Base-by-base conservation (phyloP, 2,329 filamentous ascomycete species). In the Hymenoscyphus scutula region DNA sequence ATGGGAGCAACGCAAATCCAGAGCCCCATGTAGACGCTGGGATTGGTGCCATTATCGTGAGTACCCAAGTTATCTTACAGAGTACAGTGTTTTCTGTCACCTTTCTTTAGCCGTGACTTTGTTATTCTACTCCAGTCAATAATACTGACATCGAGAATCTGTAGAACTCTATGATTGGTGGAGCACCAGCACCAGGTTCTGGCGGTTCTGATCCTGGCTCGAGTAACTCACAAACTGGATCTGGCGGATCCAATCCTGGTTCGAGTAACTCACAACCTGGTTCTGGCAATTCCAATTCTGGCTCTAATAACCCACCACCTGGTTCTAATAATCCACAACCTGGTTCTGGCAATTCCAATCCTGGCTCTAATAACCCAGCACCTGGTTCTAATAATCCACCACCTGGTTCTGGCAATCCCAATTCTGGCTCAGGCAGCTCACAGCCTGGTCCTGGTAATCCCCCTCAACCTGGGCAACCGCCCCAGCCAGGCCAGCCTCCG, bases 151-250 rank as follows among this genome's bases (percentile, higher is more conserved):
- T 13, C 13, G 34, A 37, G 34, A 37, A 15, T 37, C 13, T 37
- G 34, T 17, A 37, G 34, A 58, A 53, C 8, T 59, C 57, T 34
- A 59, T 59, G 19, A 19, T 59, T n/a, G 57, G 38, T 11, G 57
- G 57, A 5, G 19, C 7, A 2, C 41, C 41, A 3, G 5, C 19
- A 29, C 30, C 58, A 7, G 58, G 45, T 8, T 5, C 27, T 3
- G 6, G 27, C 27, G 27, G 2, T 13, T 11, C 8, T 11, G 4
- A 38, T 3, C 8, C 37, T 38, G 37, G 37, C 11, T 15, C 37
- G 3, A 6, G 27, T 6, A 38, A 38, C 37, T 17, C 37, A 5
- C 37, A 38, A 3, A 1, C 37, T 38, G 37, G 37, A 4, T 15
- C 37, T 38, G 17, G 17, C 1, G 1, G 15, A 13, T 13, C 8